A percentile compares a stretch with the other conserved stretches of the same genome.
Evolutionary conservation across 2,329 filamentous ascomycete genomes (phyloP).

Genomic region (Neonectria magnoliae): DNA sequence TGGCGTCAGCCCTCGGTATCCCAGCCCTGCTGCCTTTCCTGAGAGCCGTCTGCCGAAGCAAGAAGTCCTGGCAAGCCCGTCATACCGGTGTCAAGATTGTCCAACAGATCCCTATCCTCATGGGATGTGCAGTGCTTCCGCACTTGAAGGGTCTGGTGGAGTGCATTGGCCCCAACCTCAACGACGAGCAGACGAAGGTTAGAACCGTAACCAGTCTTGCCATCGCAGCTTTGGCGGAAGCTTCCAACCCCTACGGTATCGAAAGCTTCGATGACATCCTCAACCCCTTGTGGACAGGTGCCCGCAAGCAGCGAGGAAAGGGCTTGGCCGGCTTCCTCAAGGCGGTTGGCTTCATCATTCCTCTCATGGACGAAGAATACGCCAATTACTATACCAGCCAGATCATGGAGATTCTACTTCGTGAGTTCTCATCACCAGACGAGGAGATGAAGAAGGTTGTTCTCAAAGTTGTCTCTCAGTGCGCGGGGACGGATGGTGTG

Average conservation of each 20-base stretch:
- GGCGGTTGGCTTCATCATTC: slow-evolving; percentile 97
- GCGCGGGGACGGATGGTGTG: slow-evolving; percentile 92
- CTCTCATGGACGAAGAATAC: slow-evolving; percentile 99
- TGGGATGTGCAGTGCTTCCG: slow-evolving; percentile 96
- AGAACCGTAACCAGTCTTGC: slow-evolving; percentile 95
- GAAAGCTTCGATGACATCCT: slow-evolving; percentile 98
- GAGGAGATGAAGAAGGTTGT: slow-evolving; percentile 99
- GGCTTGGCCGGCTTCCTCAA: slow-evolving; percentile 96
- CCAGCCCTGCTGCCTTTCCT: slow-evolving; percentile 95
- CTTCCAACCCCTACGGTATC: slow-evolving; percentile 97
- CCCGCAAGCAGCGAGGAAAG: slow-evolving; percentile 95
- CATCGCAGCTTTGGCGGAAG: slow-evolving; percentile 93
- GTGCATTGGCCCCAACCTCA: slow-evolving; percentile 94
- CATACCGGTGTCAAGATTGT: slow-evolving; percentile 99
- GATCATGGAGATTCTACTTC: slow-evolving; percentile 97
- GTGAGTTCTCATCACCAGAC: slow-evolving; percentile 95
- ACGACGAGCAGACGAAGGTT: slow-evolving; percentile 98
- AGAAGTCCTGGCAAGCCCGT: slow-evolving; percentile 98
- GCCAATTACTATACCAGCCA: slow-evolving; percentile 99
- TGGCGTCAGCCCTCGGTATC: slow-evolving; percentile 95
- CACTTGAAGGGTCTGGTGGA: slow-evolving; percentile 96
- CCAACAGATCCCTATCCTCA: slow-evolving; percentile 97
- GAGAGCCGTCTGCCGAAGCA: slow-evolving; percentile 93
- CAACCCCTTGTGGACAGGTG: slow-evolving; percentile 96
- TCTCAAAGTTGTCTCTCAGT: slow-evolving; percentile 95